Base-by-base conservation (phyloP, 2,329 filamentous ascomycete genomes). In the Akanthomyces dipterigenus region DNA sequence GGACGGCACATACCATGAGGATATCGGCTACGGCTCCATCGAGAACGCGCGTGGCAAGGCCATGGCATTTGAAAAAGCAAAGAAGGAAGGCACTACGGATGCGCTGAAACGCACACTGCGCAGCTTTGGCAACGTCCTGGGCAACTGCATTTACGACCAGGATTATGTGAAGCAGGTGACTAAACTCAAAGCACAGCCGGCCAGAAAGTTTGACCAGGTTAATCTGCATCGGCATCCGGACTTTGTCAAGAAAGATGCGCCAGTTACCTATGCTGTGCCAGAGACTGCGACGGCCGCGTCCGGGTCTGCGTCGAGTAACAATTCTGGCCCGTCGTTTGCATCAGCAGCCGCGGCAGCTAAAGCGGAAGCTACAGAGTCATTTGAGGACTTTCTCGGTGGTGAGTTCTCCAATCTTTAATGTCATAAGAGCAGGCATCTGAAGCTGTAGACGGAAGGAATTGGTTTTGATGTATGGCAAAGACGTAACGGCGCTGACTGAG, bases 111-210 rank as follows among this genome's bases (percentile, higher is more conserved):
- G 95, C 66, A 86, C 95, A 1, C 72, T 99, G 69, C 84, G 93
- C 63, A 97, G 87, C 65, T 99, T 99, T 75, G 95, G 95, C 63
- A 98, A 98, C 69, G 89, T 98, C 18, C 80, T 99, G 60, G 95
- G 95, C n/a, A 99, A 98, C 72, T 99, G 95, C 78, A 87, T 99
- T 63, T 98, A 99, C 75, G 95, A 99, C 77, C 96, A 97, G 75
- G 88, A 93, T 64, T 99, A 96, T 71, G 80, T 99, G 61, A 82
- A 87, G 57, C 93, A 91, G 72, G 90, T 98, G n/a, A 89, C 88
- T 56, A 96, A 91, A 76, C 81, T 99, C 70, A 98, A 96, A 79
- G 84, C 87, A 18, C 81, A 83, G 61, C 89, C 91, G 5, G 70
- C 75, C 53, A 83, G 85, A 34, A 91, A 84, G 73, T 96, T 92